Base-by-base conservation (phyloP, 768 basidiomycete genomes). In the Favolaschia claudopus region DNA sequence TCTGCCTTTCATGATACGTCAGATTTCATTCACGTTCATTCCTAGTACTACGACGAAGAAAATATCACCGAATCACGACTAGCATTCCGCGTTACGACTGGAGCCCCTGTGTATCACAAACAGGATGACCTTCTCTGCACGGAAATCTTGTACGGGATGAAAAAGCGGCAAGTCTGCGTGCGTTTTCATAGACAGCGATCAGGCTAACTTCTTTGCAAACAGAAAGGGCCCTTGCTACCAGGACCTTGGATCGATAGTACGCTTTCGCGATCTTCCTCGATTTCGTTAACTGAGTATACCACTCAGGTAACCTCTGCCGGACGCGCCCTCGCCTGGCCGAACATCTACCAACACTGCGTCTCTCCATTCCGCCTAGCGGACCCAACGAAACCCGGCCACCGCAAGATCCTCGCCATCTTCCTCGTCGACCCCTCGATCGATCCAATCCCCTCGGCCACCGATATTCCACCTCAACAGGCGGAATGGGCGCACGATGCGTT, bases 391-490 rank as follows among this genome's bases (percentile, higher is more conserved):
- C 75, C 74, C 1, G 77, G 77, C 5, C 66, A 74, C 45, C 71
- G 76, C 31, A 79, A 76, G 64, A 77, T 78, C 27, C 62, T 78
- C 25, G n/a, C n/a, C n/a, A n/a, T n/a, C n/a, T n/a, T n/a, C n/a
- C n/a, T n/a, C n/a, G n/a, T n/a, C n/a, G n/a, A 79, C 47, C 77
- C 77, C 6, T 49, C 62, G 14, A 37, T 60, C 9, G 33, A 50
- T 0, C 60, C 76, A 14, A 65, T 65, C 20, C 72, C 72, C 4
- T 72, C 77, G 8, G 66, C 67, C 1, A 48, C 46, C 10, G 55
- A 66, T 24, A 68, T 76, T 12, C 64, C 70, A 7, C 70, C 69
- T 2, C 77, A 76, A 63, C 75, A 73, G 42, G 33, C 17, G 5
- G 64, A 70, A 1, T 73, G 70, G 71, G 62, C 63, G 24, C 32